Base-by-base conservation (phyloP, 129 eudicot genomes). In the Saposhnikovia divaricata region DNA sequence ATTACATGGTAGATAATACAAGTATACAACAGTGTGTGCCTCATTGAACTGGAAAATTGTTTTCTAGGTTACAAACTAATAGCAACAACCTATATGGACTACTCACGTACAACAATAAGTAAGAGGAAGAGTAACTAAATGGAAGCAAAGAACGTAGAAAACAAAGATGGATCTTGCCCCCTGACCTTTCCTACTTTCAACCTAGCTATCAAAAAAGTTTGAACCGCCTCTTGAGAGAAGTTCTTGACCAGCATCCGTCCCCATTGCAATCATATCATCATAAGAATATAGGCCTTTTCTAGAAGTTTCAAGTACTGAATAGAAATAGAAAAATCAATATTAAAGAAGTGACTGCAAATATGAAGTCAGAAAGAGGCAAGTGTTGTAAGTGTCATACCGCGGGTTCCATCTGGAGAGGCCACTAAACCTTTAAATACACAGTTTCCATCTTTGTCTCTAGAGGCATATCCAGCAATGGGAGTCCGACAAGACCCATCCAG, bases 401-500 rank as follows among this genome's bases (percentile, higher is more conserved):
- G 61, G 23, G 88, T 90, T 83, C 97, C 98, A 84, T 94, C 98
- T 42, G 97, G 96, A 4, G 97, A 94, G 45, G 97, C 93, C 31
- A 94, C 97, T 85, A 94, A 79, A 15, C 96, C 97, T 86, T 83
- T 90, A 82, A 94, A 94, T 53, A 88, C 43, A 78, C 97, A 90
- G 74, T 83, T 86, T 55, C 97, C 97, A 83, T 89, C 85, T 78
- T 90, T 90, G 23, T 92, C 96, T 66, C 87, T 81, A 42, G 86
- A 77, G 25, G 98, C 97, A 37, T 92, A 94, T 75, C 98, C 98
- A 9, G 98, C 97, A 51, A 94, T 94, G 34, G 97, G 98, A 61
- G 98, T 94, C 21, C 97, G 96, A 73, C 98, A 94, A 14, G 98
- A 94, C 31, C 97, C 96, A 27, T 94, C 97, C 34, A 94, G 86